phyloP scores from a whole-genome alignment of 1,139 yeast species.

The Meyerozyma sp. region DNA sequence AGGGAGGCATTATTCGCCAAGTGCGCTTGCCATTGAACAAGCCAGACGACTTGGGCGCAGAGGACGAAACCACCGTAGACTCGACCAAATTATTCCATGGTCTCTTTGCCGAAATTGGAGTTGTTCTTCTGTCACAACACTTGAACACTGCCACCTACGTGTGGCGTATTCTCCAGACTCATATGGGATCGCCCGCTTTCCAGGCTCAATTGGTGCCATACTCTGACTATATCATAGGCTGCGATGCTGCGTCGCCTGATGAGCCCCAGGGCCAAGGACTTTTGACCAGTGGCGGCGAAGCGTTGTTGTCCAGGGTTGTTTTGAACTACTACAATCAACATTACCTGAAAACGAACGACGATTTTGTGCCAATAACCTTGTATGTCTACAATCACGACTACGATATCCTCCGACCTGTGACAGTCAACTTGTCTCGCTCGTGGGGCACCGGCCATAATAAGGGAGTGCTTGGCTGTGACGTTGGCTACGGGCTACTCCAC shows the following conservation, averaged over 20 bases:
- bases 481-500: conserved; percentile 88
- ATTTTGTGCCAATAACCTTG: conserved; percentile 42
- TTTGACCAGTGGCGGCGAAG: conserved; percentile 82
- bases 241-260: conserved; percentile 50
- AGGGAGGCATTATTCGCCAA: conserved; percentile 68
- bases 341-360: conserved; percentile 28
- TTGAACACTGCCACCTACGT: conserved; percentile 72
- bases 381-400: conserved; percentile 87
- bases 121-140: conserved; percentile 74
- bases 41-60: background rate
- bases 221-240: conserved; percentile 86
- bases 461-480: conserved; percentile 89
- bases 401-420: conserved; percentile 81
- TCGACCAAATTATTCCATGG: conserved; percentile 13
- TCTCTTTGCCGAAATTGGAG: conserved; percentile 44
- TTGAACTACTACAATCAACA: conserved; percentile 50
- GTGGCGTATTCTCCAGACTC: conserved; percentile 79
- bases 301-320: conserved; percentile 64
- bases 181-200: conserved; percentile 80
- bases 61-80: background rate
- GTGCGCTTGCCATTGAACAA: conserved; percentile 39
- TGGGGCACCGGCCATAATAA: conserved; percentile 51
- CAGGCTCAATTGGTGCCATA: conserved; percentile 77
- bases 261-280: conserved; percentile 56
- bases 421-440: conserved; percentile 47